These are phyloP conservation scores for Litchi chinensis DNA, from an alignment of 345 rosid genomes.

Conservation along the genomic window DNA sequence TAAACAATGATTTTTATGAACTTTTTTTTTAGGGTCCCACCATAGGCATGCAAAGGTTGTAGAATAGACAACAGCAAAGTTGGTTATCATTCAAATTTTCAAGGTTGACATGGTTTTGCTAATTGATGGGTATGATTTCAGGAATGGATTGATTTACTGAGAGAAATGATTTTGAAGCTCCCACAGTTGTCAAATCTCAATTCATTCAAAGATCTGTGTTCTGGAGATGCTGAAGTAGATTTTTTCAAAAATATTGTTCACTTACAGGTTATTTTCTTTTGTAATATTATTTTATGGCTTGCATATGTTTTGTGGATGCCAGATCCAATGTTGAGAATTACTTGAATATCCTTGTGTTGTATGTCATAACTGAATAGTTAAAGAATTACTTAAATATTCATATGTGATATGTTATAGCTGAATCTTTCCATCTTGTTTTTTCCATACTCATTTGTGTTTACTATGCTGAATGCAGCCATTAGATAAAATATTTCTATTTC, in stretches of 20 bases:
- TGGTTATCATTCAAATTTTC: not conserved
- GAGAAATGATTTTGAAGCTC: slow-evolving; percentile 76
- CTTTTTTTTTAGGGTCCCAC: not conserved
- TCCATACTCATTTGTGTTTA: not conserved
- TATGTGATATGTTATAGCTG: not conserved
- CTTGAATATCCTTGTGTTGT: not conserved
- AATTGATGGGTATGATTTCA: slow-evolving; percentile 38
- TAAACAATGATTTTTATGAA: not conserved
- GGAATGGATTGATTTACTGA: slow-evolving; percentile 90
- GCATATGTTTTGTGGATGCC: not conserved
- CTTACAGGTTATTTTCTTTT: slow-evolving; percentile 60
- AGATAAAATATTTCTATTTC: not conserved
- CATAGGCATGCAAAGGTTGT: slow-evolving; percentile 8
- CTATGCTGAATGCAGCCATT: not conserved
- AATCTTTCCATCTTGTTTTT: not conserved
- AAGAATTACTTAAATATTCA: not conserved
- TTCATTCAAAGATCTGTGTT: slow-evolving; percentile 65
- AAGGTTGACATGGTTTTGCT: slow-evolving; percentile 6
- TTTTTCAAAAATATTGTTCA: slow-evolving; percentile 77
- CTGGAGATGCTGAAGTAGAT: slow-evolving; percentile 83
- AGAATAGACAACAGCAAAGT: not conserved
- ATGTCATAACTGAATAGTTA: not conserved
- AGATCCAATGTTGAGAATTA: slow-evolving; percentile 1
- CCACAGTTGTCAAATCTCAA: slow-evolving; percentile 62
- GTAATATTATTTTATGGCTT: not conserved